phyloP scores from a whole-genome alignment of 441 rosid genomes.

The Populus hybrid region DNA sequence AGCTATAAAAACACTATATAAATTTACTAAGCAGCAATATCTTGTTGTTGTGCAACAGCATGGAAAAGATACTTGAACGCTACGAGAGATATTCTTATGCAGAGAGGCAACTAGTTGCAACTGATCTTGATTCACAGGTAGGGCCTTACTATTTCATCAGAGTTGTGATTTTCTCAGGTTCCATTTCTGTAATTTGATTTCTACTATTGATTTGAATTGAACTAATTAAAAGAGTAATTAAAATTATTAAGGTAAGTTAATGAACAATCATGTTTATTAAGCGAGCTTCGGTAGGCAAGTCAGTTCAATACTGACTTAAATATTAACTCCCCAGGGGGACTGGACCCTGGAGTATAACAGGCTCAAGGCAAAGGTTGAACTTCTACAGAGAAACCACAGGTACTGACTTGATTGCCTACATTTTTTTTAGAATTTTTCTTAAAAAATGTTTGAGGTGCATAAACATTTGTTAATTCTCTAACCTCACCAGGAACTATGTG shows the following conservation, averaged over 20 bases:
- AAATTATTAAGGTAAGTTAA: not conserved
- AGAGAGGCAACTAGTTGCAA: conserved; percentile 62
- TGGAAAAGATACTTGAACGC: conserved; percentile 94
- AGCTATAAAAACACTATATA: not conserved
- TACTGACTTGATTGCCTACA: conserved; percentile 10
- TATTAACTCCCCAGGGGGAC: conserved; percentile 44
- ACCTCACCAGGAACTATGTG: conserved; percentile 58
- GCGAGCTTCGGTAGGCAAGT: not conserved
- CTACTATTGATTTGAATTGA: not conserved
- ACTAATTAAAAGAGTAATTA: not conserved
- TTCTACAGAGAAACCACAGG: conserved; percentile 80
- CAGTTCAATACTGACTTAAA: not conserved
- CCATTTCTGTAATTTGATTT: not conserved
- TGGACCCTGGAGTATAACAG: conserved; percentile 80
- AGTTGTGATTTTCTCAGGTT: not conserved
- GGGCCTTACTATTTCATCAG: not conserved
- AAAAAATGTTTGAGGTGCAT: not conserved
- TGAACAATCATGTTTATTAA: not conserved
- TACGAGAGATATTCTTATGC: conserved; percentile 78
- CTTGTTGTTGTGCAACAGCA: conserved; percentile 44
- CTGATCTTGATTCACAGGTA: conserved; percentile 53
- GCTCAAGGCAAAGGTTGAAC: conserved; percentile 79
- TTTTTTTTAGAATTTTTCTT: not conserved
- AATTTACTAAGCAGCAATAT: not conserved
- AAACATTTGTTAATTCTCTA: not conserved